phyloP scores from a whole-genome alignment of 225 moss, liverwort and hornwort genomes.

The Pseudoscleropodium purum region DNA sequence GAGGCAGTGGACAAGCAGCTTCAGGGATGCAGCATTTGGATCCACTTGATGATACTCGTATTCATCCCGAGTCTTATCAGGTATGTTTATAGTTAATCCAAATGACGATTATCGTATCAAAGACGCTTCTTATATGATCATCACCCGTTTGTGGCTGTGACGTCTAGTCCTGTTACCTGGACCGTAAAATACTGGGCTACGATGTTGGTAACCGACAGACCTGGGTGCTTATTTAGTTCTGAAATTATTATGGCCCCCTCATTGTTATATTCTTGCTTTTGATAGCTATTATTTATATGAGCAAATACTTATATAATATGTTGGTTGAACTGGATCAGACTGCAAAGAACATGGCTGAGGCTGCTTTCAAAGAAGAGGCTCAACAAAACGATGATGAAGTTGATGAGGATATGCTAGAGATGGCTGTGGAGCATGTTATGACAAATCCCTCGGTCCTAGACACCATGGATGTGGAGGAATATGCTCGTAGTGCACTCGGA shows the following conservation, averaged over 20 bases:
- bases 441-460: conserved; percentile 49
- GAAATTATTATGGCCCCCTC: background rate
- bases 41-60: conserved; percentile 95
- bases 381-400: conserved; percentile 72
- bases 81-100: background rate
- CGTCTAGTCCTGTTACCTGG: background rate
- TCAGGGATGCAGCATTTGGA: conserved; percentile 88
- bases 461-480: conserved; percentile 61
- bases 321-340: conserved; percentile 28
- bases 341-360: conserved; percentile 93
- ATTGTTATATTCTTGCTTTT: background rate
- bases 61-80: conserved; percentile 95
- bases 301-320: background rate
- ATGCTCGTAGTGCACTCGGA: conserved; percentile 42
- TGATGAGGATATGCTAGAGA: conserved; percentile 74
- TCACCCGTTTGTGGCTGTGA: background rate
- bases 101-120: background rate
- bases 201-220: background rate
- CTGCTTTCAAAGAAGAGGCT: conserved; percentile 80
- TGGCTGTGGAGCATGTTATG: conserved; percentile 91
- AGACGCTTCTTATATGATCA: background rate
- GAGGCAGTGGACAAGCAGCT: conserved; percentile 95
- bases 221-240: background rate
- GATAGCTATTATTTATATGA: background rate
- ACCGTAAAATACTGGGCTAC: background rate